Evolutionary conservation across 257 asterid genomes (phyloP).

Genomic region (Vinca minor): DNA sequence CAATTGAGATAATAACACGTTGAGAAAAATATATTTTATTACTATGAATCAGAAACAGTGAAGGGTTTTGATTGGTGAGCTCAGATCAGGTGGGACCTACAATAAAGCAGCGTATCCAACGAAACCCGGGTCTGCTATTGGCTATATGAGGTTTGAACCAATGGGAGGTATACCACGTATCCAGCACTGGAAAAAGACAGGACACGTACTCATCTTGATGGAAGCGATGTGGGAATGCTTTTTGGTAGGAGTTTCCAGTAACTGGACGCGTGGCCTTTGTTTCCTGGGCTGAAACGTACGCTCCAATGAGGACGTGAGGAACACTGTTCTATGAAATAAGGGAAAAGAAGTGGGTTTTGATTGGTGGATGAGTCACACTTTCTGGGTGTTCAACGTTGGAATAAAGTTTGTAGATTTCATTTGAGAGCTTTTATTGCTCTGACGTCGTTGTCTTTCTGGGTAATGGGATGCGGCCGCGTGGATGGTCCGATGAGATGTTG

Average conservation of each 20-base stretch:
- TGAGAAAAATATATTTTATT: too few relatives aligned
- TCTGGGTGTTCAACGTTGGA: neutral
- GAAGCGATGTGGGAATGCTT: slow-evolving; percentile 31
- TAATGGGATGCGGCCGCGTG: slow-evolving; percentile 17
- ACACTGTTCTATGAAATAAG: neutral
- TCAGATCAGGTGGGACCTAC: slow-evolving; percentile 39
- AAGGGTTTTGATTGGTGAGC: slow-evolving; percentile 28
- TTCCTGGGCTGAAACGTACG: neutral
- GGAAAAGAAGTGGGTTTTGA: neutral
- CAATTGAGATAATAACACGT: too few relatives aligned
- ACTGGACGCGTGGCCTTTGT: slow-evolving; percentile 48
- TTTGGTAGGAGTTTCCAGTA: slow-evolving; percentile 20
- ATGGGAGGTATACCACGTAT: slow-evolving; percentile 24
- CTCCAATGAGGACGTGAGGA: slow-evolving; percentile 7
- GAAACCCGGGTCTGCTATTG: slow-evolving; percentile 27
- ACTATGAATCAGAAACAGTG: too few relatives aligned
- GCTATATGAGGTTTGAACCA: slow-evolving; percentile 11
- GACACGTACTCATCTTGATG: slow-evolving; percentile 30
- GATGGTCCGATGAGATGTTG: slow-evolving; percentile 12
- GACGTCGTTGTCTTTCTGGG: slow-evolving; percentile 2
- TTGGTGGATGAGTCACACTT: neutral
- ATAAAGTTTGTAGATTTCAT: neutral
- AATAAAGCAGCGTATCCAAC: slow-evolving; percentile 36
- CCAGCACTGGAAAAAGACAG: slow-evolving; percentile 22
- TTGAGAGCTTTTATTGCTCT: slow-evolving; percentile 12